Evolutionary conservation across 1,284 basidiomycete species (phyloP), one percentile per base, ranked within the genome.

Genomic region (Veloboletus limbatus): DNA sequence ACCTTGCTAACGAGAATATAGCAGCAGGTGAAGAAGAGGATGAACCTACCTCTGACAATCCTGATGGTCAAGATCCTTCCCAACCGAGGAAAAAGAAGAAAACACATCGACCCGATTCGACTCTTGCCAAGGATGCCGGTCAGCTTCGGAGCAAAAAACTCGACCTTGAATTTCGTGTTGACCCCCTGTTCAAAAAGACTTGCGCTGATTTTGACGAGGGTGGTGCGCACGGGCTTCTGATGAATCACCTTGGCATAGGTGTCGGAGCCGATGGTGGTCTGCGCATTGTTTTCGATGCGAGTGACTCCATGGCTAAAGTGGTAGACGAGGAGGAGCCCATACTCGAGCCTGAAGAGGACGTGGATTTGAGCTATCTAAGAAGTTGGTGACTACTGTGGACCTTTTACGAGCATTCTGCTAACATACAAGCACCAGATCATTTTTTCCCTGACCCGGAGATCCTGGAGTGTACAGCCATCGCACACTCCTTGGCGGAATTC

Each of bases 201-300:
- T 94, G 87, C 54, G 97, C 92, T 17, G 97, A 99, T 65, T 99
- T 99, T 65, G 96, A 99, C 66, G 97, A 99, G 67, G 97, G 96
- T 34, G 96, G 96, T 43, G 96, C 96, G 0, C 88, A 92, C 52
- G 96, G 96, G 8, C 67, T 97, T 41, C 72, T 97, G 31, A 94
- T 96, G 92, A 97, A 97, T 62, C 93, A 96, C 60, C 74, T 95
- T 32, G 78, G 79, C 44, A 58, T 90, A 46, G 86, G 85, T 14
- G 71, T 85, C 4, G 89, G 90, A 6, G 81, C 82, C 17, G 92
- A 97, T 53, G 85, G 88, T 4, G 82, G 81, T 28, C 78, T 97
- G 62, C 78, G 93, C 47, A 89, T 99, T 38, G 91, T 99, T 25
- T 99, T 99, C 59, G 96, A 99, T 67, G 94, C 95, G 4, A 88